phyloP scores from a whole-genome alignment of 441 rosid genomes.

The Viola pubescens region DNA sequence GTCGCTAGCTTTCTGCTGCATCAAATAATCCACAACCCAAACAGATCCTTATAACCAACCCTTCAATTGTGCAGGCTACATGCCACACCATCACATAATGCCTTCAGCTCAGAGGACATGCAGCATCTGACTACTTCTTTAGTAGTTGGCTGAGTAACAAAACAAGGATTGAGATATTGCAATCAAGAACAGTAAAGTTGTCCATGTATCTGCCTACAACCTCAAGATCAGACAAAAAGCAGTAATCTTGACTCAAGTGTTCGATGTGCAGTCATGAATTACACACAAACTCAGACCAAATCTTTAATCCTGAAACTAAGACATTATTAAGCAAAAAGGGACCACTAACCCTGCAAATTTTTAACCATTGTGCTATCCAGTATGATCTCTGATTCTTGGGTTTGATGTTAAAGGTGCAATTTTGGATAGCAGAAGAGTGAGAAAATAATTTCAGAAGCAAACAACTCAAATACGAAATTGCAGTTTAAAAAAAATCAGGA shows the following conservation, averaged over 20 bases:
- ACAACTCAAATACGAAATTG: conserved; percentile 13
- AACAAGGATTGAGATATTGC: not conserved
- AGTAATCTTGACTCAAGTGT: conserved; percentile 4
- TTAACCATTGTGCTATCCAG: not conserved
- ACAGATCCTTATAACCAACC: conserved; percentile 5
- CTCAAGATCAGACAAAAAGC: conserved; percentile 3
- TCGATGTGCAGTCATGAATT: not conserved
- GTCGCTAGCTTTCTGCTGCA: conserved; percentile 5
- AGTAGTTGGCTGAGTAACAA: conserved; percentile 12
- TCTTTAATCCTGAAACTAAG: conserved; percentile 6
- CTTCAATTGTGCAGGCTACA: conserved; percentile 3
- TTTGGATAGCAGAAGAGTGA: not conserved
- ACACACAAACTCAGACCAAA: not conserved
- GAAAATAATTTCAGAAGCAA: conserved; percentile 9
- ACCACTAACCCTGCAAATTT: not conserved
- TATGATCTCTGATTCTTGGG: not conserved
- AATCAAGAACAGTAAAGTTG: conserved; percentile 6
- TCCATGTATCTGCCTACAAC: not conserved
- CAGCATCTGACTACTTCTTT: conserved; percentile 11
- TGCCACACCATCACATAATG: too few species aligned
- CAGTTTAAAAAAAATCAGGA: conserved; percentile 11
- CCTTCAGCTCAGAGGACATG: not conserved
- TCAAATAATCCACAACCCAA: conserved; percentile 8
- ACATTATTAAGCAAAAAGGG: not conserved
- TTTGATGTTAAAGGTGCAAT: not conserved